Base-by-base conservation (phyloP, 2,329 filamentous ascomycete genomes). In the Pestalotiopsis sp. region DNA sequence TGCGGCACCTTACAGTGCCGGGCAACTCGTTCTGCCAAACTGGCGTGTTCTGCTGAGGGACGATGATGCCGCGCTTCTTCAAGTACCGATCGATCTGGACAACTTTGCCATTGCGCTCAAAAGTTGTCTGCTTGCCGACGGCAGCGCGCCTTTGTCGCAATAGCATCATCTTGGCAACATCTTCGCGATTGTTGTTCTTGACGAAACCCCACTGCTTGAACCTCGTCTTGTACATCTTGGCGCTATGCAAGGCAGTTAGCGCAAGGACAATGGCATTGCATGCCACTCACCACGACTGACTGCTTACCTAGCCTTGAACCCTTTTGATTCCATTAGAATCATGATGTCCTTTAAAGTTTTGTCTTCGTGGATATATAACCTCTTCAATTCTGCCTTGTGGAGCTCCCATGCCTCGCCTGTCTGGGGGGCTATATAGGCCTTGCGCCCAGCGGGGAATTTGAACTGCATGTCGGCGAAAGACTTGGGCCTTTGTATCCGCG, bases 281-380 rank as follows among this genome's bases (percentile, higher is more conserved):
- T 25, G 9, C 9, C 20, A 36, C 3, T n/a, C n/a, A n/a, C 20
- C 59, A 40, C 25, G 17, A 17, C 27, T 13, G 6, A 11, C 6
- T 52, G 5, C 45, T 52, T 7, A 75, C 73, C 72, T 75, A 4
- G 73, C 72, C 41, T 64, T 68, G 56, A 75, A 72, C 4, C 72
- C 73, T 61, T 72, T 72, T 17, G 65, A 61, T 31, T 69, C 69
- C 73, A 75, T 72, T 3, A 69, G 56, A 4, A 67, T 65, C 64
- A 73, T 72, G 38, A 74, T 52, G 17, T 73, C 71, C 65, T 68
- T 70, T 38, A 75, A 52, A 1, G 72, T 67, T 45, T 70, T 74
- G 27, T 73, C 73, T 61, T 73, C 66, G 27, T 70, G 69, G 31
- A 75, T 72, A 60, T 75, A 75, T 17, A 75, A 41, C 40, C 73